Evolutionary conservation across 1,284 basidiomycete species (phyloP).

Genomic region (Cryptococcus sp.): DNA sequence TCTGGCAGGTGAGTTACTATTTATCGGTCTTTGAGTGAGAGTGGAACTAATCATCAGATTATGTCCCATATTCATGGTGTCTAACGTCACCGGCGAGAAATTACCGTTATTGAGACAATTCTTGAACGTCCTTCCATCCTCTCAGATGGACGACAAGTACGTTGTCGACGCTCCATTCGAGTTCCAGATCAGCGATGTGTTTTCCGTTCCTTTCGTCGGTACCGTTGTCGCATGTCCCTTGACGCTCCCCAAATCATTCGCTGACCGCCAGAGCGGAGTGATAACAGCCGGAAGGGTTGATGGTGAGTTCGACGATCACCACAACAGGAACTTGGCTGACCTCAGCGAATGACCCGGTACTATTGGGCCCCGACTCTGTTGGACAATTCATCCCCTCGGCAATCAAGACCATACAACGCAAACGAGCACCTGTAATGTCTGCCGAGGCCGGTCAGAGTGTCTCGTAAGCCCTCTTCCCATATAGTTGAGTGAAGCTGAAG

Average conservation of each 20-base stretch:
- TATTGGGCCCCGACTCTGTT: constrained; percentile 88
- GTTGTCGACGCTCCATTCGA: constrained; percentile 81
- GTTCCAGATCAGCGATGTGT: constrained; percentile 53
- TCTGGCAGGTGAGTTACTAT: constrained; percentile 13
- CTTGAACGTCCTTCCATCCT: constrained; percentile 78
- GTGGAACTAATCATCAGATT: constrained; percentile 52
- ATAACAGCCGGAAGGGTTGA: constrained; percentile 71
- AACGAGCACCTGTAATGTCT: constrained; percentile 73
- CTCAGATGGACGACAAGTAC: constrained; percentile 74
- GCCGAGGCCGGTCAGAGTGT: constrained; percentile 96
- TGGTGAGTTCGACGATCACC: constrained; percentile 16
- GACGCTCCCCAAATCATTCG: background rate
- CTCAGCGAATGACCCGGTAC: constrained; percentile 67
- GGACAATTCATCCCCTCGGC: constrained; percentile 79
- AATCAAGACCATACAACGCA: constrained; percentile 91
- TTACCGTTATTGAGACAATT: constrained; percentile 72
- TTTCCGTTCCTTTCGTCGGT: constrained; percentile 89
- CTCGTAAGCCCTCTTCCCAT: constrained; percentile 48
- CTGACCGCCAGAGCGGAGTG: constrained; percentile 63
- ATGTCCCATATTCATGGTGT: constrained; percentile 89
- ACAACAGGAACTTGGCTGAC: background rate
- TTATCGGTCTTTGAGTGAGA: too few species aligned
- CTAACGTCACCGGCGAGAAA: constrained; percentile 91
- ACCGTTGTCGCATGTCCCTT: constrained; percentile 64
- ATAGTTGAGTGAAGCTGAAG: background rate